phyloP scores from a whole-genome alignment of 352 stramenopile genomes.

The Phytophthora tentaculata region DNA sequence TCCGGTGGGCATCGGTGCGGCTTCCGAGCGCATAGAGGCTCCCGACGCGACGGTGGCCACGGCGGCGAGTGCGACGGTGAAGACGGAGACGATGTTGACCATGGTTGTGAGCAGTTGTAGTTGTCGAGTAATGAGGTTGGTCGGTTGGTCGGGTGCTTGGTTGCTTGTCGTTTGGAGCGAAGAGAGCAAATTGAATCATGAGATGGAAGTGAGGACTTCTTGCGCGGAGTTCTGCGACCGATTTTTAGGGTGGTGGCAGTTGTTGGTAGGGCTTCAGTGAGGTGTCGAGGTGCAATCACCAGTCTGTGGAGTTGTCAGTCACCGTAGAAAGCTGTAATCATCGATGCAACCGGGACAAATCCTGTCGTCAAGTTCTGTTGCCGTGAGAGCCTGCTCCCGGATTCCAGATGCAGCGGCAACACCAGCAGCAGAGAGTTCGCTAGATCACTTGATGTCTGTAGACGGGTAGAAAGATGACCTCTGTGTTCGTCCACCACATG shows the following conservation, averaged over 20 bases:
- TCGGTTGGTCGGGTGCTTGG: neutral
- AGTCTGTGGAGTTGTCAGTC: constrained; percentile 5
- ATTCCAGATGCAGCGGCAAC: constrained; percentile 17
- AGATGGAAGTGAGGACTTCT: constrained; percentile 1
- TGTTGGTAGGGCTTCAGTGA: neutral
- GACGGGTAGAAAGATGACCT: constrained; percentile 1
- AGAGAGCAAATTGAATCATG: constrained; percentile 24
- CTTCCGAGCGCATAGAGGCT: constrained; percentile 25
- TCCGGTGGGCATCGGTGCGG: constrained; percentile 29
- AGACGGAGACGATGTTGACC: constrained; percentile 20
- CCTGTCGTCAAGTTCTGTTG: constrained; percentile 21
- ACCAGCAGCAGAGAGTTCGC: constrained; percentile 7
- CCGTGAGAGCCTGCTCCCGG: constrained; percentile 5
- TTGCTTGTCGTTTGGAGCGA: constrained; percentile 12
- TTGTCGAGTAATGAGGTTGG: neutral
- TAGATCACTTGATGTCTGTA: constrained; percentile 11
- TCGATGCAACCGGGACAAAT: constrained; percentile 14
- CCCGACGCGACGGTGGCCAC: constrained; percentile 15
- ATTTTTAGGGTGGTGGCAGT: neutral
- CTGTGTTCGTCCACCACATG: neutral
- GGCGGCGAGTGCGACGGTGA: constrained; percentile 14
- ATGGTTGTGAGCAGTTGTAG: constrained; percentile 11
- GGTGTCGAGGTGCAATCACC: constrained; percentile 16
- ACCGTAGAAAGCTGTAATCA: neutral
- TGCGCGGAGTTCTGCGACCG: neutral